A percentile compares a stretch with the other conserved stretches of the same genome.
These are phyloP conservation scores for Glebionis coronaria DNA, from an alignment of 129 eudicot species.

Conservation along the genomic window DNA sequence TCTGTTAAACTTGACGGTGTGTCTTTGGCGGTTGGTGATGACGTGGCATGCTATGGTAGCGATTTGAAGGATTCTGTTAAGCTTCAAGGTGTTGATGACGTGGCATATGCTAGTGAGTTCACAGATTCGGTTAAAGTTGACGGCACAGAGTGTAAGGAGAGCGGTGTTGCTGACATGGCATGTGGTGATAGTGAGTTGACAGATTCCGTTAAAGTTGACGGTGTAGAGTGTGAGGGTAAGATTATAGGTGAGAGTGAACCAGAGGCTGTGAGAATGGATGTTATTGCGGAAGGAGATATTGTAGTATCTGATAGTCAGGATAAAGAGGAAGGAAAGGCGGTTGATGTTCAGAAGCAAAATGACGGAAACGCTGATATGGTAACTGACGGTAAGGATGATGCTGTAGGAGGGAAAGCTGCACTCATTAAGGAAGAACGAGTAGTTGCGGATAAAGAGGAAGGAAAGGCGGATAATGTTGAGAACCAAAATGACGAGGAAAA, in stretches of 20 bases:
- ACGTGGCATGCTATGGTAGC: too few relatives aligned
- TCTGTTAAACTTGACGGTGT: too few relatives aligned
- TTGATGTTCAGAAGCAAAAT: constrained; percentile 10
- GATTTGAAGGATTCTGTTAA: too few relatives aligned
- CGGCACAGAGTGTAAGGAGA: neutral
- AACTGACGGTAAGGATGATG: constrained; percentile 18
- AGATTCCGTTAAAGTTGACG: constrained; percentile 14
- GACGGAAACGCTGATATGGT: constrained; percentile 14
- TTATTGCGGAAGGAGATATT: constrained; percentile 12
- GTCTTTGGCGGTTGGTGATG: too few relatives aligned
- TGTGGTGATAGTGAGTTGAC: neutral
- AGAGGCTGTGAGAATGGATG: constrained; percentile 14
- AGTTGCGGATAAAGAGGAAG: constrained; percentile 22
- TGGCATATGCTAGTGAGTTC: neutral
- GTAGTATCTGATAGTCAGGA: constrained; percentile 7
- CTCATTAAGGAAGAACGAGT: neutral
- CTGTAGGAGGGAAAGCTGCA: neutral
- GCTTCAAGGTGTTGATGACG: too few relatives aligned
- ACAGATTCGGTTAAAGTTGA: constrained; percentile 12
- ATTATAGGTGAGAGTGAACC: constrained; percentile 8
- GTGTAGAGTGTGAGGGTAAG: constrained; percentile 12
- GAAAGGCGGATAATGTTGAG: constrained; percentile 7
- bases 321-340: too few relatives aligned
- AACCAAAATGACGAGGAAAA: constrained; percentile 17
- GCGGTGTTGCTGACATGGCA: constrained; percentile 14